Evolutionary conservation across 1,139 yeast species (phyloP).

Genomic region (Kazachstania sp.): DNA sequence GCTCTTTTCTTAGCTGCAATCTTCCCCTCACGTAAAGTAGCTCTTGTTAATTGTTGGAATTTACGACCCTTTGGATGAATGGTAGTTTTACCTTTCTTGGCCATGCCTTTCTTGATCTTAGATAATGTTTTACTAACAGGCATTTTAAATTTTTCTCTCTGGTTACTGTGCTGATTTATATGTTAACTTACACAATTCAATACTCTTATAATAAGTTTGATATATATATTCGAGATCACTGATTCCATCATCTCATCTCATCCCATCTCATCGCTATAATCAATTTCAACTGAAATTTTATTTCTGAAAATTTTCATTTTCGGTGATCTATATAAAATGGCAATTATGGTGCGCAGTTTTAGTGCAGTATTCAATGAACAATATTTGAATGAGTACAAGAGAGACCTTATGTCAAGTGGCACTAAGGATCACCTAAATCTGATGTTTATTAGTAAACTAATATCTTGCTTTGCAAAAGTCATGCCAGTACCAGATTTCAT

Average conservation of each 20-base stretch:
- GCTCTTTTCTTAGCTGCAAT: constrained; percentile 49
- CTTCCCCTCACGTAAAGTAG: constrained; percentile 74
- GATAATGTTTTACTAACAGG: constrained; percentile 67
- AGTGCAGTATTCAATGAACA: no score
- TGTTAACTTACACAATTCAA: no score
- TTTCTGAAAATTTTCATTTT: background rate
- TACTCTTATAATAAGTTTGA: no score
- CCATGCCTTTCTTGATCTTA: constrained; percentile 61
- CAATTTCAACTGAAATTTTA: background rate
- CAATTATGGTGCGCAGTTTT: no score
- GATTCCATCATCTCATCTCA: background rate
- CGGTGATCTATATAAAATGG: background rate
- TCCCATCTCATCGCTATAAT: constrained; percentile 3
- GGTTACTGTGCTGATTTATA: background rate
- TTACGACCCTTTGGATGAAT: constrained; percentile 87
- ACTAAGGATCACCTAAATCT: no score
- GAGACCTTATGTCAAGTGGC: no score
- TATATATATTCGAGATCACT: no score
- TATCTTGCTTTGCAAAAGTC: no score
- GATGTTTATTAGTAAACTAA: no score
- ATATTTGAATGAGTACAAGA: no score
- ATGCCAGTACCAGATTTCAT: no score
- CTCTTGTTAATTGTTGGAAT: constrained; percentile 73
- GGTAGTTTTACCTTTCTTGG: constrained; percentile 39
- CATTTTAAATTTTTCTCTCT: constrained; percentile 37